Evolutionary conservation across 495 filamentous ascomycete genomes (phyloP), one percentile per base, ranked within the genome.

Genomic region (Penicillium crystallinum): DNA sequence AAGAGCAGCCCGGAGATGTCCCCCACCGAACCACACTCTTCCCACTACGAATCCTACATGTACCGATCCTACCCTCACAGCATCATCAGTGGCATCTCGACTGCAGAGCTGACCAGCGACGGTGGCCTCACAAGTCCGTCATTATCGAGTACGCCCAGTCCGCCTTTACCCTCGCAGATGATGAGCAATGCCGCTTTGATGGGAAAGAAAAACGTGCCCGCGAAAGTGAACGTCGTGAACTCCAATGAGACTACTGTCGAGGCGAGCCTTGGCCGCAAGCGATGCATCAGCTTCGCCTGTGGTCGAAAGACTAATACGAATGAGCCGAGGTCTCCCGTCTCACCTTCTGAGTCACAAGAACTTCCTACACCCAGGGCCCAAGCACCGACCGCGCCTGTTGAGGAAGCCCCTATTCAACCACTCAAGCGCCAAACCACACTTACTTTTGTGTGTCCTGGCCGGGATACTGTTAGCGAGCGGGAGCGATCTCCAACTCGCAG

Each of bases 241-340:
- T 39, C 62, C 51, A 63, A 58, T 35, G 76, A 79, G 56, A 73
- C 63, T 7, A 69, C 63, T n/a, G 67, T 82, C 12, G 82, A 84
- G 59, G 77, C 71, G 21, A 74, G 75, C 21, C 64, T 87, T 30
- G 84, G 82, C 17, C 82, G 84, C 61, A 95, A 89, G 73, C 81
- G 95, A 42, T 92, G 88, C 71, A 97, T 97, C 57, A 91, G 81
- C 31, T 98, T 98, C 69, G 92, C 90, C 41, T 97, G 92, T 68
- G 87, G 72, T 19, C 70, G 73, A 11, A 72, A 77, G 46, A 47
- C 59, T 34, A 53, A 53, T 3, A 18, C 65, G 17, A 53, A 50
- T 17, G 54, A 64, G 47, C 41, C 49, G 15, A 64, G 65, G 21
- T 46, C 58, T 40, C 56, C 54, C 11, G 23, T 45, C n/a, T 37